Evolutionary conservation across 176 grass and related monocot genomes (phyloP).

Genomic region (Oryza glumipatula): DNA sequence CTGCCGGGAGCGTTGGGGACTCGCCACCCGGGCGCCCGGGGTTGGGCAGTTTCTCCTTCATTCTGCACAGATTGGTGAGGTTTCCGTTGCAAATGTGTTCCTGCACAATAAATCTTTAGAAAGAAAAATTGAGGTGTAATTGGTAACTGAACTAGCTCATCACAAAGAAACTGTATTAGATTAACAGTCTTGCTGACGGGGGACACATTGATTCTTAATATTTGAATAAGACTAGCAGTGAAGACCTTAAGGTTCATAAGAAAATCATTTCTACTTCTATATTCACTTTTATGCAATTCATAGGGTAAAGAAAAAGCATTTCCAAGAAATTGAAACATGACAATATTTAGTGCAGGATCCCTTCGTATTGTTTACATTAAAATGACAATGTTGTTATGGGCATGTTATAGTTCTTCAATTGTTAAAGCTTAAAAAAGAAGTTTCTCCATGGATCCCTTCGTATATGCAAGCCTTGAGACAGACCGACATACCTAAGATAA

Average conservation of each 20-base stretch:
- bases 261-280: slow-evolving; percentile 15
- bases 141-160: background rate
- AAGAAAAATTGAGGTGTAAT: background rate
- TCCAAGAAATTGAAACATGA: background rate
- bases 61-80: slow-evolving; percentile 63
- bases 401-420: background rate
- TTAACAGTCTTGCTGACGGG: background rate
- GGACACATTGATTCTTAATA: background rate
- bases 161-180: background rate
- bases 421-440: background rate
- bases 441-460: background rate
- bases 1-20: slow-evolving; percentile 56
- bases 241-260: background rate
- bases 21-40: slow-evolving; percentile 47
- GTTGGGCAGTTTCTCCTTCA: slow-evolving; percentile 56
- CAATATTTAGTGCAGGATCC: background rate
- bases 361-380: background rate
- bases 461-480: background rate
- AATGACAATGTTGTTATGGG: background rate
- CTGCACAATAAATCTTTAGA: background rate
- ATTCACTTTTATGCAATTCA: background rate
- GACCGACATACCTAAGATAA: background rate
- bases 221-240: background rate
- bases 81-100: background rate
- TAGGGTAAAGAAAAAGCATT: background rate